Evolutionary conservation across 179 eudicot genomes (phyloP).

Genomic region (Camellia oleifera): DNA sequence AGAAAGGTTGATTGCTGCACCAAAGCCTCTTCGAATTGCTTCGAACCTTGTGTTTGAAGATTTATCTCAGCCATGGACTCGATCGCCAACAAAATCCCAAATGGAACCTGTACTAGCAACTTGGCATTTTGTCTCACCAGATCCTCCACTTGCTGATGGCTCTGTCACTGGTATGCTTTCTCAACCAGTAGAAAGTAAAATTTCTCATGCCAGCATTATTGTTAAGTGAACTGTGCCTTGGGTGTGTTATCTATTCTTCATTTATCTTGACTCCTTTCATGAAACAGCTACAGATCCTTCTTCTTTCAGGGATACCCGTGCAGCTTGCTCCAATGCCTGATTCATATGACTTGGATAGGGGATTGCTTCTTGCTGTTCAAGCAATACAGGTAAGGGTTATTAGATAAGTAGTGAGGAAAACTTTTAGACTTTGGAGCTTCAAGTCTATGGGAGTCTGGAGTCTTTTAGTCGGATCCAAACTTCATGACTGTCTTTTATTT

Average conservation of each 20-base stretch:
- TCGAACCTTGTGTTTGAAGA: conserved; percentile 85
- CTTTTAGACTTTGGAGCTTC: neutral
- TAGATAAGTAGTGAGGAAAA: neutral
- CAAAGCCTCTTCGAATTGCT: conserved; percentile 82
- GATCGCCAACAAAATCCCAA: conserved; percentile 94
- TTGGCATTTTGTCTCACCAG: conserved; percentile 81
- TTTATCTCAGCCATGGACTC: conserved; percentile 98
- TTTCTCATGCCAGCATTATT: neutral
- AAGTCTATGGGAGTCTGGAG: conserved; percentile 3
- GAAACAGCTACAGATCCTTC: conserved; percentile 87
- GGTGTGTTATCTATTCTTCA: conserved; percentile 14
- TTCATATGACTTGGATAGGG: conserved; percentile 95
- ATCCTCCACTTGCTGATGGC: conserved; percentile 42
- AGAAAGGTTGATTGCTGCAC: conserved; percentile 69
- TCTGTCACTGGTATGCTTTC: conserved; percentile 56
- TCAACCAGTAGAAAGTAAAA: neutral
- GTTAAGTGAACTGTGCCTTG: conserved; percentile 14
- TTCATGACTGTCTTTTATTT: conserved; percentile 21
- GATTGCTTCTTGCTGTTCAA: conserved; percentile 98
- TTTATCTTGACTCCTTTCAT: conserved; percentile 56
- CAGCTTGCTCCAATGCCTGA: conserved; percentile 99
- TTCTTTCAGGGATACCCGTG: conserved; percentile 76
- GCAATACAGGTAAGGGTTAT: conserved; percentile 75
- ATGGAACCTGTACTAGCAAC: conserved; percentile 87
- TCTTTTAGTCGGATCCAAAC: conserved; percentile 1